phyloP scores from a whole-genome alignment of 805 yeast genomes.

The Candida parachauliodes region DNA sequence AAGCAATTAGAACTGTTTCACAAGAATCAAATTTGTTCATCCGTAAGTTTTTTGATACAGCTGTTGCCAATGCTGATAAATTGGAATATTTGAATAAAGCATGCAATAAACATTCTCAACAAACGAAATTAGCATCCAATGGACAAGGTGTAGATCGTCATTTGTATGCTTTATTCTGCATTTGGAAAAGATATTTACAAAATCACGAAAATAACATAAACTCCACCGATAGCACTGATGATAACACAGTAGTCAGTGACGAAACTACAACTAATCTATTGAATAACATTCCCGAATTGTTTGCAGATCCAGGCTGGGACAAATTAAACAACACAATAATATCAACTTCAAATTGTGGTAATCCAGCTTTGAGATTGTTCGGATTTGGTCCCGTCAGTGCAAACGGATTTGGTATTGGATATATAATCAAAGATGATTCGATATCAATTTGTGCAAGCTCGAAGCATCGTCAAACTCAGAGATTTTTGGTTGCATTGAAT shows the following conservation, averaged over 20 bases:
- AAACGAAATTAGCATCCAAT: conserved; percentile 63
- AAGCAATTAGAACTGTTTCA: conserved; percentile 83
- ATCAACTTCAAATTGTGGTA: conserved; percentile 62
- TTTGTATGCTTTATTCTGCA: conserved; percentile 79
- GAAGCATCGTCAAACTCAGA: conserved; percentile 56
- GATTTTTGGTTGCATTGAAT: conserved; percentile 51
- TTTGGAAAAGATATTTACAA: conserved; percentile 69
- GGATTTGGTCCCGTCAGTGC: conserved; percentile 61
- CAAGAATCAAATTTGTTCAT: conserved; percentile 78
- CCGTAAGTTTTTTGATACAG: conserved; percentile 73
- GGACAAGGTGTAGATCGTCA: conserved; percentile 95
- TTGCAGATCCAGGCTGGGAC: conserved; percentile 87
- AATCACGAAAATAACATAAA: conserved; percentile 14
- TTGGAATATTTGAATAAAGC: conserved; percentile 61
- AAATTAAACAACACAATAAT: conserved; percentile 73
- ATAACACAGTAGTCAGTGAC: conserved; percentile 7
- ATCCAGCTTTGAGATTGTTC: conserved; percentile 54
- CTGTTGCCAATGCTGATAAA: conserved; percentile 56
- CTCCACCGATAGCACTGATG: conserved; percentile 12
- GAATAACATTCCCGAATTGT: conserved; percentile 60
- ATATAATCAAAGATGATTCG: conserved; percentile 49
- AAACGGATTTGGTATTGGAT: conserved; percentile 58
- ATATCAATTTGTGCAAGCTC: conserved; percentile 54
- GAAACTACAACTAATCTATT: conserved; percentile 8
- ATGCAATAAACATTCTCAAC: conserved; percentile 63